Evolutionary conservation across 805 yeast species (phyloP).

Genomic region (Sungouiozyma ichnusensis): DNA sequence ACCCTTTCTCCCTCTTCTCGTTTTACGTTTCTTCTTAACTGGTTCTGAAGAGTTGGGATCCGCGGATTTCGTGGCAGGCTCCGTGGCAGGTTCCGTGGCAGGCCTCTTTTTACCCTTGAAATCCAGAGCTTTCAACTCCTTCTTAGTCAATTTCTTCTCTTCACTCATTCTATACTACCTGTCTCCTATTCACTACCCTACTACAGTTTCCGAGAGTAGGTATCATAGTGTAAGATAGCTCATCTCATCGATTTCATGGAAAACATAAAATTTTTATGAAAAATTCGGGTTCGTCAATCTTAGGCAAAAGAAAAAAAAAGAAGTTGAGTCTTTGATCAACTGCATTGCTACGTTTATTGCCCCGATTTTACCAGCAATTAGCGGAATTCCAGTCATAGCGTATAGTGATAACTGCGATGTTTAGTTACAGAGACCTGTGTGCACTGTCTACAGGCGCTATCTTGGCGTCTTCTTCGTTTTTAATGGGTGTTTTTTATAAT

Average conservation of each 20-base stretch:
- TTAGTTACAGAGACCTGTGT: slow-evolving; percentile 21
- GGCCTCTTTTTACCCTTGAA: slow-evolving; percentile 23
- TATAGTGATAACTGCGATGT: too few relatives aligned
- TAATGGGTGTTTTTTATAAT: slow-evolving; percentile 66
- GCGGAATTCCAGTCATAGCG: too few relatives aligned
- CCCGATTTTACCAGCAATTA: too few relatives aligned
- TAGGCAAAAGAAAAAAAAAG: too few relatives aligned
- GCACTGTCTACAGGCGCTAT: slow-evolving; percentile 24
- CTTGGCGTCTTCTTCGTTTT: slow-evolving; percentile 49
- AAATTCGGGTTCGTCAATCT: too few relatives aligned
- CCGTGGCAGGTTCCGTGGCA: slow-evolving; percentile 21
- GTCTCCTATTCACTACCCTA: neutral
- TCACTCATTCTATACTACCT: slow-evolving; percentile 6
- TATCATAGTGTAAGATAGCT: too few relatives aligned
- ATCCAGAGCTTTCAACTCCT: slow-evolving; percentile 28
- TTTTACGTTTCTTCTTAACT: slow-evolving; percentile 40
- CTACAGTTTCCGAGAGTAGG: neutral
- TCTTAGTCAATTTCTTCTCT: slow-evolving; percentile 27
- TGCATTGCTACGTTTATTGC: too few relatives aligned
- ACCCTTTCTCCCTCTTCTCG: slow-evolving; percentile 65
- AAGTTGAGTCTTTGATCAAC: too few relatives aligned
- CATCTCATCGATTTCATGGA: too few relatives aligned
- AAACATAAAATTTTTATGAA: too few relatives aligned
- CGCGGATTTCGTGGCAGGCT: too few relatives aligned
- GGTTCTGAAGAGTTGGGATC: slow-evolving; percentile 23